Base-by-base conservation (phyloP, 768 basidiomycete species). In the Kwoniella sp. region DNA sequence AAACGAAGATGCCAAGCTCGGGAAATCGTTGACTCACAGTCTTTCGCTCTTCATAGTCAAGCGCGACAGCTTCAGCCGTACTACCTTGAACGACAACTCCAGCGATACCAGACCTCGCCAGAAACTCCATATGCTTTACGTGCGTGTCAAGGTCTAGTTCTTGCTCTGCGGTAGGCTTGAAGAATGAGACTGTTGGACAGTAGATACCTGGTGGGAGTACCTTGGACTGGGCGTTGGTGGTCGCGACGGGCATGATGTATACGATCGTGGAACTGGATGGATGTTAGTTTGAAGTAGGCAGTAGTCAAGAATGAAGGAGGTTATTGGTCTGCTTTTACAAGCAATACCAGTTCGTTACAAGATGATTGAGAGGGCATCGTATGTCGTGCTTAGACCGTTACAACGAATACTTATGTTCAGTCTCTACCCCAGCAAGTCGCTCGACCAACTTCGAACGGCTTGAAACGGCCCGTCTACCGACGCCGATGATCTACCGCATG, bases 71-170 rank as follows among this genome's bases (percentile, higher is more conserved):
- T 54, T 80, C 80, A 17, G 71, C 80, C 10, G 79, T 78, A 13
- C 72, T 73, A 5, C 74, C 76, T 25, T 72, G 72, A 4, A 77
- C 63, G 10, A 79, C 65, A 26, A 80, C 68, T 37, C 76, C 79
- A 21, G 65, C 61, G 25, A 81, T 72, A 22, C 72, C 81, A 51
- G 65, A 71, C 58, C 47, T 55, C 9, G 66, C 79, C 67, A 80
- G 68, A 33, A 71, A 77, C 27, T 73, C 65, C 33, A 80, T 79
- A 53, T 81, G 81, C 67, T 69, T 71, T 48, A 75, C 68, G 63
- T 77, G 72, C 6, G 80, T 74, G 17, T 71, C 72, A 48, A 81
- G 51, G 63, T 82, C 81, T 6, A 81, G 64, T 30, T 76, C 76
- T 54, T 81, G 79, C 44, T 55, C 68, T 1, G 68, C 48, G 9